Evolutionary conservation across 2,329 filamentous ascomycete genomes (phyloP).

Genomic region (Xylaria sp.): DNA sequence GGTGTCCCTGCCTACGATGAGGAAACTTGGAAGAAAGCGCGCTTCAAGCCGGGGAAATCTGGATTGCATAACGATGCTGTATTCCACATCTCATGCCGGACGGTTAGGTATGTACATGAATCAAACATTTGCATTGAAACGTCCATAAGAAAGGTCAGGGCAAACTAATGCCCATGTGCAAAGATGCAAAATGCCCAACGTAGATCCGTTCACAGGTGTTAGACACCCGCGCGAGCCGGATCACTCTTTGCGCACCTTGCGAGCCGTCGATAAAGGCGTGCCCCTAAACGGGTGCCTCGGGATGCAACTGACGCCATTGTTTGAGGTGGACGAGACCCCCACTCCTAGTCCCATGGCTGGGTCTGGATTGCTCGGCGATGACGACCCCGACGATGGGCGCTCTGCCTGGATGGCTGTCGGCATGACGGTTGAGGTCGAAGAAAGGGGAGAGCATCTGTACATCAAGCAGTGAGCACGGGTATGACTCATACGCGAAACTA

Average conservation of each 20-base stretch:
- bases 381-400: conserved; percentile 45
- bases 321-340: conserved; percentile 46
- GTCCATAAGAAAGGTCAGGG: not conserved
- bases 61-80: conserved; percentile 57
- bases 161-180: conserved; percentile 13
- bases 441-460: conserved; percentile 60
- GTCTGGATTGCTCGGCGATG: conserved; percentile 42
- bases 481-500: too few species aligned
- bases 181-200: conserved; percentile 76
- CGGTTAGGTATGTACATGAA: conserved; percentile 62
- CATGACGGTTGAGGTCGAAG: conserved; percentile 64
- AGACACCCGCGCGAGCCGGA: conserved; percentile 68
- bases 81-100: conserved; percentile 72
- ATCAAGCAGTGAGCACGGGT: conserved; percentile 48
- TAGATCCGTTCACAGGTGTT: conserved; percentile 70
- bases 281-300: conserved; percentile 68
- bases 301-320: conserved; percentile 73
- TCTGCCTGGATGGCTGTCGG: conserved; percentile 63
- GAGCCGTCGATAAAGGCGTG: conserved; percentile 70
- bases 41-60: conserved; percentile 60
- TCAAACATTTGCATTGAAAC: not conserved
- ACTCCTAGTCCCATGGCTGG: not conserved
- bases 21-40: conserved; percentile 74
- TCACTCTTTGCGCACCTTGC: conserved; percentile 65
- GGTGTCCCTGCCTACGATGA: conserved; percentile 74